Evolutionary conservation across 345 rosid species (phyloP).

Genomic region (Anastatica hierochuntica): DNA sequence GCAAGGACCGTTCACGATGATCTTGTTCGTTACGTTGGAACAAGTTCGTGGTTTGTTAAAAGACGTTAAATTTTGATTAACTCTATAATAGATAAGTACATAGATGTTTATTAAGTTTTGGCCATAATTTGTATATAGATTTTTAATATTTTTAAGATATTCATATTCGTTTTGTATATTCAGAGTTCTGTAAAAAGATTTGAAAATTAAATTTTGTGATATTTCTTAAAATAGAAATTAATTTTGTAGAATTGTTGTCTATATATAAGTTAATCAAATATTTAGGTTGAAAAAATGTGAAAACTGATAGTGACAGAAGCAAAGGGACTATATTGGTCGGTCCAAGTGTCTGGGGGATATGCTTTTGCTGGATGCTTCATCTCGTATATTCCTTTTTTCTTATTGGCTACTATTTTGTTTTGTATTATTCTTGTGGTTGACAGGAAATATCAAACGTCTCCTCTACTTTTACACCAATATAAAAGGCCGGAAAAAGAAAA

Average conservation of each 20-base stretch:
- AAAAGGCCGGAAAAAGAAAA: too few species aligned
- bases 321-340: too few species aligned
- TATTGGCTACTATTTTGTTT: not conserved
- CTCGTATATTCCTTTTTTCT: conserved; percentile 16
- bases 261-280: too few species aligned
- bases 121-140: not conserved
- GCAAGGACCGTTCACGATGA: conserved; percentile 85
- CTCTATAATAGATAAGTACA: not conserved
- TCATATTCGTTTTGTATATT: not conserved
- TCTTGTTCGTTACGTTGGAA: conserved; percentile 79
- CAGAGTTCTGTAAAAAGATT: too few species aligned
- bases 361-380: conserved; percentile 12
- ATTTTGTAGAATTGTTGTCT: not conserved
- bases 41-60: conserved; percentile 55
- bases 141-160: not conserved
- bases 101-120: not conserved
- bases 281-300: too few species aligned
- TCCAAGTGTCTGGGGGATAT: conserved; percentile 16
- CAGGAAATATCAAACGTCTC: not conserved
- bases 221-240: not conserved
- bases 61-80: conserved; percentile 19
- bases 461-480: too few species aligned
- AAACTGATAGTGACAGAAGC: too few species aligned
- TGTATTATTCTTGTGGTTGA: conserved; percentile 13
- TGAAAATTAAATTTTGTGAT: too few species aligned